Evolutionary conservation across 2,329 filamentous ascomycete genomes (phyloP).

Genomic region (Hymenoscyphus fraxineus): DNA sequence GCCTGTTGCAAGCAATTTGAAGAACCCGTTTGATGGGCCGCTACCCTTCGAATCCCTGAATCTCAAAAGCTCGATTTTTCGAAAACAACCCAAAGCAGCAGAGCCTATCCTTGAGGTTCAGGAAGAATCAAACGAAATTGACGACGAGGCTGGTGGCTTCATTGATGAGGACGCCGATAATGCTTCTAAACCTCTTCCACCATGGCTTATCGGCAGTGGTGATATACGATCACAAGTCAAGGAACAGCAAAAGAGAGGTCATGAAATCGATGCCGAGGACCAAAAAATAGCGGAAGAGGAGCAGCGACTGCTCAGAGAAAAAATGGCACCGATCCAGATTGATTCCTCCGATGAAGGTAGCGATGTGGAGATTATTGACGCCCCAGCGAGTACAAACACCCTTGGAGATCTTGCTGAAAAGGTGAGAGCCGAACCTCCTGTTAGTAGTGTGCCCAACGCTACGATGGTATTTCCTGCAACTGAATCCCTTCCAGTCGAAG

Average conservation of each 20-base stretch:
- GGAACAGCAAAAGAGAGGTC: constrained; percentile 53
- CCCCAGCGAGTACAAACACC: constrained; percentile 28
- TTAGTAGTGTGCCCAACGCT: constrained; percentile 27
- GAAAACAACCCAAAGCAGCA: constrained; percentile 36
- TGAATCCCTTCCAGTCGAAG: neutral
- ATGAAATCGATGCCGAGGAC: constrained; percentile 62
- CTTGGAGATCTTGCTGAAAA: constrained; percentile 33
- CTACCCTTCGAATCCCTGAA: constrained; percentile 87
- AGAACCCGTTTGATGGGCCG: constrained; percentile 70
- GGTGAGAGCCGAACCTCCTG: constrained; percentile 28
- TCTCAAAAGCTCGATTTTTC: constrained; percentile 59
- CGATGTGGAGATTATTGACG: constrained; percentile 56
- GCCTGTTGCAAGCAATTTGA: constrained; percentile 47
- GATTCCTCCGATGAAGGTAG: constrained; percentile 55
- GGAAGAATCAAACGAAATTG: constrained; percentile 18
- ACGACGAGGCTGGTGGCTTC: constrained; percentile 40
- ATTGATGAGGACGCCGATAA: constrained; percentile 34
- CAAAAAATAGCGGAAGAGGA: constrained; percentile 54
- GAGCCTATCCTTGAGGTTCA: constrained; percentile 20
- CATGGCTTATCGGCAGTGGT: constrained; percentile 64
- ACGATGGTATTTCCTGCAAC: constrained; percentile 15
- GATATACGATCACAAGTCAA: constrained; percentile 64
- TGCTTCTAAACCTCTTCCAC: constrained; percentile 57
- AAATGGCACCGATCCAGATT: constrained; percentile 56
- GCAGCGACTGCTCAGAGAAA: constrained; percentile 44